Percentiles rank a stretch among this genome's conserved stretches.
Conservation (phyloP, 75 land plant species). For the Sequoia sempervirens region DNA sequence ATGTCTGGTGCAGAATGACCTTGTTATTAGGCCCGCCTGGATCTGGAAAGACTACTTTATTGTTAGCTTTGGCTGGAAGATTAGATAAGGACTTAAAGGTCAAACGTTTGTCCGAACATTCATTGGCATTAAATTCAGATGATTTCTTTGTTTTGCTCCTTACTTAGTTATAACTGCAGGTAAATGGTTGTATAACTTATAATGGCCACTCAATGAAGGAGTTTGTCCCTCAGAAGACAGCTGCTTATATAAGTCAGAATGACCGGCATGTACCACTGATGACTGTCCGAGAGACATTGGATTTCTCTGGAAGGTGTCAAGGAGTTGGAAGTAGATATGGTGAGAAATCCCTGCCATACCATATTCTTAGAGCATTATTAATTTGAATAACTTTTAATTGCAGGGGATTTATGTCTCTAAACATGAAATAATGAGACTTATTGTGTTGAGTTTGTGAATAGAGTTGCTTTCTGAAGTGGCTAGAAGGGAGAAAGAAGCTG, state of each 20-base stretch:
- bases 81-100: conserved; percentile 10
- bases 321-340: conserved; percentile 58
- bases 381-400: not conserved
- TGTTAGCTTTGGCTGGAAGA: conserved; percentile 72
- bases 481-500: conserved; percentile 58
- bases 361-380: not conserved
- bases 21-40: conserved; percentile 74
- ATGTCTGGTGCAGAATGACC: conserved; percentile 48
- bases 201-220: too few species aligned
- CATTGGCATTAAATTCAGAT: too few species aligned
- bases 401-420: not conserved
- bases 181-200: too few species aligned
- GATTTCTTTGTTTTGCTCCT: too few species aligned
- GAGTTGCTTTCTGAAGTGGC: conserved; percentile 47
- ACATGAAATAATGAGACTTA: not conserved
- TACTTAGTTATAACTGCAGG: too few species aligned
- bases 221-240: too few species aligned
- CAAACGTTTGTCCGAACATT: not conserved
- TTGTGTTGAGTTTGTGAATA: conserved; percentile 10
- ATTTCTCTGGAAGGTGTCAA: conserved; percentile 73
- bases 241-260: conserved; percentile 38
- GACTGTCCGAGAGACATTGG: conserved; percentile 76
- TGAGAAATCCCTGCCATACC: conserved; percentile 10
- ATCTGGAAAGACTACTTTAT: conserved; percentile 72
- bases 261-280: conserved; percentile 69